Evolutionary conservation across 2,329 filamentous ascomycete species (phyloP), one percentile per base, ranked within the genome.

Genomic region (Colletotrichum orchidophilum): DNA sequence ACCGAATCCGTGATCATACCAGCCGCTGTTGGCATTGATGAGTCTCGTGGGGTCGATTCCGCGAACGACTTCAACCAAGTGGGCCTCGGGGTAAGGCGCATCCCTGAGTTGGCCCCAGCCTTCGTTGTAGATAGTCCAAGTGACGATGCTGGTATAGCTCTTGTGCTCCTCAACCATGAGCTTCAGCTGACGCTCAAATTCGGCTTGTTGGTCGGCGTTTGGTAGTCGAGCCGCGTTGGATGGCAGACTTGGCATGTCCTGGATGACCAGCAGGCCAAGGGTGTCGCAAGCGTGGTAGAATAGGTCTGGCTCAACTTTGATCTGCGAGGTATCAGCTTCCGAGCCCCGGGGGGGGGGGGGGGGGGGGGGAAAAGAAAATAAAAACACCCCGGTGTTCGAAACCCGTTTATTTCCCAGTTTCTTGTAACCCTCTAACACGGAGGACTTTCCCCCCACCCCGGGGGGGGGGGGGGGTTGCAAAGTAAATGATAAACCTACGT

Each of bases 51-150:
- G 87, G 74, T 94, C 92, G 2, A 92, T 79, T 1, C 81, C 74
- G 54, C 84, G 84, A 2, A 93, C 85, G 0, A 85, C 77, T 1
- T 87, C 82, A 0, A 89, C 88, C 13, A 94, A 81, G 4, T 77
- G 80, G 15, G 86, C 85, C 72, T 93, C 91, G 0, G 90, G 89
- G 73, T 84, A 85, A 8, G 83, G 83, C 0, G 79, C 78, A 0
- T 83, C 75, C 2, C 77, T 83, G 2, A 87, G 80, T 75, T 93
- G 91, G 2, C 89, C 91, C 91, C 91, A 93, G 53, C 90, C 91
- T 77, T 93, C 91, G 76, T 93, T 93, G 79, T 93, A 93, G 74
- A 93, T 89, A 18, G 92, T 82, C 87, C 91, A 93, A 1, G 88
- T 87, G 11, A 88, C 84, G 71, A 93, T 92, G 66, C 87, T 90